A percentile compares a stretch with the other conserved stretches of the same genome.
Evolutionary conservation across 164 flowering plant genomes (phyloP).

Genomic region (Piper longum): DNA sequence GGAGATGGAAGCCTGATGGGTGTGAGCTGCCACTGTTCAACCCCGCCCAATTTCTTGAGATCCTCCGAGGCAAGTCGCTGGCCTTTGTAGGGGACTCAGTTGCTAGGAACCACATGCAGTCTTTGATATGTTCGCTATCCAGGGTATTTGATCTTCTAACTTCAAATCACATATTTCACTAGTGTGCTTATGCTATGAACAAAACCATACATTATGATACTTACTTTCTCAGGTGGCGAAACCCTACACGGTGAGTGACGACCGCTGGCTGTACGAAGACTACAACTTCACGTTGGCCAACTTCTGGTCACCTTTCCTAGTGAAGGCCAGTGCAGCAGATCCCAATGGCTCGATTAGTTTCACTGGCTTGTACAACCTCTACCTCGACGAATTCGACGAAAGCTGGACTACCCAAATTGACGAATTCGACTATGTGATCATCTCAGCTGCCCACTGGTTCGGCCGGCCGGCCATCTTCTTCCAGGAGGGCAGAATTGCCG

Average conservation of each 20-base stretch:
- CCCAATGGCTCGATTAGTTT: constrained; percentile 9
- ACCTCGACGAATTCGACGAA: constrained; percentile 28
- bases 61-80: constrained; percentile 44
- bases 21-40: constrained; percentile 54
- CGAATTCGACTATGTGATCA: constrained; percentile 41
- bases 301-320: constrained; percentile 57
- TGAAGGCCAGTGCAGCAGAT: constrained; percentile 23
- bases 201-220: too few relatives aligned
- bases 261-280: constrained; percentile 21
- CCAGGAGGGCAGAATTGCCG: constrained; percentile 22
- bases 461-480: constrained; percentile 15
- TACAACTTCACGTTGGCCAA: constrained; percentile 43
- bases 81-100: constrained; percentile 81
- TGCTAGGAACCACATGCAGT: constrained; percentile 72
- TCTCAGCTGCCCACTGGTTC: constrained; percentile 60
- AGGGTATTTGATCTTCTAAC: constrained; percentile 25
- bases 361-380: constrained; percentile 18
- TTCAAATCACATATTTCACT: too few relatives aligned
- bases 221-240: constrained; percentile 31
- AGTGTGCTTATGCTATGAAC: too few relatives aligned
- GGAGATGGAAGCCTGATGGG: constrained; percentile 72
- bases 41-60: constrained; percentile 41
- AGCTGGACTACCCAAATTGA: constrained; percentile 27
- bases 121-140: constrained; percentile 62
- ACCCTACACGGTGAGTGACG: constrained; percentile 11